These are phyloP conservation scores for Tylopilus sp. DNA, from an alignment of 768 basidiomycete genomes.

Conservation along the genomic window DNA sequence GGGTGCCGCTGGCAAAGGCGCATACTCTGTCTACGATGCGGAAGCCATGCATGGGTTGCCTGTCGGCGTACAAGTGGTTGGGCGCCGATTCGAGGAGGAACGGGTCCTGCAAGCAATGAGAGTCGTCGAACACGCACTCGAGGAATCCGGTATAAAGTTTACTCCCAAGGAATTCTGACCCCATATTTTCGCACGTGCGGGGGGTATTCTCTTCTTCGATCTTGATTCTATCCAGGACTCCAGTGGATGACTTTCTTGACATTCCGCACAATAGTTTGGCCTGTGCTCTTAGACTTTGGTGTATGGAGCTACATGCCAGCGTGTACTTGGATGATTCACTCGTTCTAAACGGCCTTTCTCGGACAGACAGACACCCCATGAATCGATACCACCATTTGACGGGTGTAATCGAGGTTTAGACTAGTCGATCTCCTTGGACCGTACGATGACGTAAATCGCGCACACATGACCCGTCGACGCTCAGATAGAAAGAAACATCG, in stretches of 20 bases:
- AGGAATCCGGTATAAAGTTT: slow-evolving; percentile 20
- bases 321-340: background rate
- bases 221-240: background rate
- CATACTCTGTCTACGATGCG: slow-evolving; percentile 55
- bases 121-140: slow-evolving; percentile 42
- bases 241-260: background rate
- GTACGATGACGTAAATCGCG: no score
- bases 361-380: no score
- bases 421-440: no score
- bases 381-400: no score
- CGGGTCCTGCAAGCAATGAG: slow-evolving; percentile 69
- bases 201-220: background rate
- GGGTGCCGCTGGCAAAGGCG: slow-evolving; percentile 43
- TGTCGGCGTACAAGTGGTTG: slow-evolving; percentile 62
- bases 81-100: slow-evolving; percentile 66
- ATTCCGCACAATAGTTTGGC: background rate
- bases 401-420: no score
- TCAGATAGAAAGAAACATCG: no score
- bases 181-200: background rate
- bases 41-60: slow-evolving; percentile 66
- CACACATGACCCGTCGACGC: no score
- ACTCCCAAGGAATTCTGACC: slow-evolving; percentile 22
- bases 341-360: no score
- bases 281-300: no score
- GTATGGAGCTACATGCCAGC: no score